phyloP scores from a whole-genome alignment of 176 grass and related monocot species.

The Puya raimondii region DNA sequence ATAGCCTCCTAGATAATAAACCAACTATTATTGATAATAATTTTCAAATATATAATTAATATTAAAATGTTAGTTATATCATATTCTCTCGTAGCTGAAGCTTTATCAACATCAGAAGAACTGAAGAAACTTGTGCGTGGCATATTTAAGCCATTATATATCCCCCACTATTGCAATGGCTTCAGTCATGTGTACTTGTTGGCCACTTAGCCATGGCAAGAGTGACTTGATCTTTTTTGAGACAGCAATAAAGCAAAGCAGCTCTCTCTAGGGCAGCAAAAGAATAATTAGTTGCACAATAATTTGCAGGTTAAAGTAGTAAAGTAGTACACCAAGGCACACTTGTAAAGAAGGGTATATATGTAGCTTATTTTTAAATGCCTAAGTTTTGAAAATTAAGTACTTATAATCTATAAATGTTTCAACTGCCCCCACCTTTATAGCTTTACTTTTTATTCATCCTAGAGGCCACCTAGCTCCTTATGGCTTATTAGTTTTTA shows the following conservation, averaged over 20 bases:
- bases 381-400: background rate
- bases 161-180: background rate
- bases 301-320: background rate
- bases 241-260: background rate
- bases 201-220: background rate
- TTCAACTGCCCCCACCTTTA: background rate
- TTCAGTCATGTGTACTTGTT: background rate
- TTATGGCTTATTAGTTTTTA: background rate
- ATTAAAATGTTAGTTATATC: background rate
- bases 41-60: background rate
- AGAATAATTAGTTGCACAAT: background rate
- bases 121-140: background rate
- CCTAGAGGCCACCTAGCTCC: background rate
- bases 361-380: background rate
- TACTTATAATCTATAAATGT: slow-evolving; percentile 1
- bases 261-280: background rate
- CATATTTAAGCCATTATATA: background rate
- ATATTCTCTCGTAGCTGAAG: background rate
- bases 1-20: too few relatives aligned
- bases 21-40: too few relatives aligned
- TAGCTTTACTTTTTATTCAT: background rate
- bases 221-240: background rate
- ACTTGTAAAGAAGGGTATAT: background rate
- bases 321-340: background rate
- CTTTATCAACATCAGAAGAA: background rate